These are phyloP conservation scores for Helminthosporium solani DNA, from an alignment of 2,329 filamentous ascomycete genomes.

Conservation along the genomic window DNA sequence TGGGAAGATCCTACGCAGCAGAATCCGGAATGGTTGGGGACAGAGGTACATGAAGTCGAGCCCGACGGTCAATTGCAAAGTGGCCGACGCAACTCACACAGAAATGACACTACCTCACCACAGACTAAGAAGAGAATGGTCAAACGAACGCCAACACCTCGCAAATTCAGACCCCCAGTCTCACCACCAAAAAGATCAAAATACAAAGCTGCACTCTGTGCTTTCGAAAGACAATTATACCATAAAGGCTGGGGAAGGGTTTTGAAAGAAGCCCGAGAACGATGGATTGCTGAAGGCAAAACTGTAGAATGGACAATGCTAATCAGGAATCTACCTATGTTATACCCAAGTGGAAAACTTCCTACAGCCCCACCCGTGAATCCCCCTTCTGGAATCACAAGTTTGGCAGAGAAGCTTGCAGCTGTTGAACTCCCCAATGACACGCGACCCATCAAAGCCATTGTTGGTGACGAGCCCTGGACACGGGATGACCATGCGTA, in stretches of 20 bases:
- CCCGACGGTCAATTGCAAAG: background rate
- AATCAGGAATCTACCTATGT: conserved; percentile 6
- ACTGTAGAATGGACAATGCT: conserved; percentile 16
- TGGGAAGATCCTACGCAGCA: conserved; percentile 24
- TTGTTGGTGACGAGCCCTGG: conserved; percentile 28
- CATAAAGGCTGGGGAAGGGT: conserved; percentile 12
- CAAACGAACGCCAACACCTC: conserved; percentile 8
- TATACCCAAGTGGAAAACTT: conserved; percentile 23
- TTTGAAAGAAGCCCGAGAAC: conserved; percentile 7
- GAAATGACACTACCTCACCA: no score
- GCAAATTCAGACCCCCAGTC: conserved; percentile 5
- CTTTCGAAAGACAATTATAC: conserved; percentile 21
- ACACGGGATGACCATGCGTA: conserved; percentile 24
- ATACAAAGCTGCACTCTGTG: conserved; percentile 8
- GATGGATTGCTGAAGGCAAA: conserved; percentile 16
- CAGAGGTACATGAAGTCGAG: background rate
- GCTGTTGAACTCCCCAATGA: conserved; percentile 12
- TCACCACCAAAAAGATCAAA: conserved; percentile 4
- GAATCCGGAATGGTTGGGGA: conserved; percentile 18
- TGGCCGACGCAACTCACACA: background rate
- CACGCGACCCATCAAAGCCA: conserved; percentile 2
- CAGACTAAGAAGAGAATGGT: conserved; percentile 1
- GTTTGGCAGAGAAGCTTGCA: conserved; percentile 27
- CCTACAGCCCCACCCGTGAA: conserved; percentile 23
- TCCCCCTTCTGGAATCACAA: background rate